A percentile compares a stretch with the other conserved stretches of the same genome.
phyloP scores from a whole-genome alignment of 768 basidiomycete species.

The Crassisporium funariophilum region DNA sequence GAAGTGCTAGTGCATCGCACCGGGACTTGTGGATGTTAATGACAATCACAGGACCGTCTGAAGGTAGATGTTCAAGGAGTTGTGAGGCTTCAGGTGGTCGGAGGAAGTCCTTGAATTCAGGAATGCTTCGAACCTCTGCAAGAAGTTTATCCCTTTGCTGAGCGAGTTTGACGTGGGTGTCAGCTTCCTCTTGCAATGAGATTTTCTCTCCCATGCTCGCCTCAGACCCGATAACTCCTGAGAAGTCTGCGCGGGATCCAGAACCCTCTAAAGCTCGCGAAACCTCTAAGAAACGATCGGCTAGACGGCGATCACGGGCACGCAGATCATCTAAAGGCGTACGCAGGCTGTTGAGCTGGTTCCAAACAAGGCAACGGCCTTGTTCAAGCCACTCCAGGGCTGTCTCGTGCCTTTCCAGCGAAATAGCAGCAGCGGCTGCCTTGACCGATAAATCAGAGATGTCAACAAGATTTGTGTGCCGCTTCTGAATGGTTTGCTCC shows the following conservation, averaged over 20 bases:
- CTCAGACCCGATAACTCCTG: not conserved
- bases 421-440: conserved; percentile 10
- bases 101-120: conserved; percentile 34
- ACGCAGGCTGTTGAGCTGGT: conserved; percentile 12
- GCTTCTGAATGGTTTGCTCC: conserved; percentile 14
- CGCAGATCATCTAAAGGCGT: conserved; percentile 11
- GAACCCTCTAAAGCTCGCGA: conserved; percentile 3
- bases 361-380: conserved; percentile 19
- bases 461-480: conserved; percentile 10
- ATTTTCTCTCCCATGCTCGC: not conserved
- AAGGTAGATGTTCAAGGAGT: conserved; percentile 20
- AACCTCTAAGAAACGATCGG: conserved; percentile 2
- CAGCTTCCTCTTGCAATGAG: conserved; percentile 8
- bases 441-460: conserved; percentile 4
- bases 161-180: conserved; percentile 8
- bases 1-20: conserved; percentile 41
- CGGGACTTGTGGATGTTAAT: conserved; percentile 31
- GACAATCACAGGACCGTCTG: conserved; percentile 34
- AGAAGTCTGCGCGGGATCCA: not conserved
- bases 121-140: conserved; percentile 9
- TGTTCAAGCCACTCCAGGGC: conserved; percentile 21
- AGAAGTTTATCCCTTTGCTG: conserved; percentile 8
- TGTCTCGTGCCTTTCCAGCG: not conserved
- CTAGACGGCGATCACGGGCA: not conserved
- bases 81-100: conserved; percentile 17